Evolutionary conservation across 768 basidiomycete genomes (phyloP).

Genomic region (Rhodosporidiobolus odoratus): DNA sequence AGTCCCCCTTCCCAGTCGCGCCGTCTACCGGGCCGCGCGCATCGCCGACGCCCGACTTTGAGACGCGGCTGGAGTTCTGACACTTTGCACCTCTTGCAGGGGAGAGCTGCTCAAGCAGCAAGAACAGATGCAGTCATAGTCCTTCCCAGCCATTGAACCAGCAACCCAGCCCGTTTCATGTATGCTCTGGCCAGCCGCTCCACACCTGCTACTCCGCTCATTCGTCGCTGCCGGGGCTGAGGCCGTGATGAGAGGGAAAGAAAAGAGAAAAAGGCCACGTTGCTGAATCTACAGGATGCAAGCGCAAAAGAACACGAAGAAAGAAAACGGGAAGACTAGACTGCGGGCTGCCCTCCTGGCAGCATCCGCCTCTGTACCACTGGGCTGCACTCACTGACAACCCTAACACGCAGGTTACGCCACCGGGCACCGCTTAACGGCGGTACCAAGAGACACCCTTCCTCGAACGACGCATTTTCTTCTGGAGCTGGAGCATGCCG

Average conservation of each 20-base stretch:
- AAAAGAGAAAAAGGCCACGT: not conserved
- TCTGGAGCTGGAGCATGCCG: slow-evolving; percentile 80
- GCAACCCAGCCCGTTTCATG: no score
- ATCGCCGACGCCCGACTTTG: not conserved
- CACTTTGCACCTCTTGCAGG: slow-evolving; percentile 6
- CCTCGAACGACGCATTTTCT: slow-evolving; percentile 51
- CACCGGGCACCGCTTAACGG: slow-evolving; percentile 32
- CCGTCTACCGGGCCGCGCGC: no score
- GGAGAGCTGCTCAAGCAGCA: slow-evolving; percentile 37
- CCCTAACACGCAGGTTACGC: no score
- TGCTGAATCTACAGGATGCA: no score
- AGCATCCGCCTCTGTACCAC: no score
- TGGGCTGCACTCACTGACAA: no score
- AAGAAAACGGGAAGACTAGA: no score
- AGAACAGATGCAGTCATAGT: slow-evolving; percentile 37
- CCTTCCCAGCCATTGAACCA: no score
- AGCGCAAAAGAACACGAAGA: not conserved
- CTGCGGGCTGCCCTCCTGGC: no score
- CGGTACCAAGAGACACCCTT: slow-evolving; percentile 78
- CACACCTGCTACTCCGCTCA: no score
- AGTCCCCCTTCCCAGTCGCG: not conserved
- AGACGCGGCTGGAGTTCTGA: not conserved
- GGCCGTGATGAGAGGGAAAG: not conserved
- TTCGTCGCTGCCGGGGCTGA: no score
- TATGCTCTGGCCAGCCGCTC: no score